Evolutionary conservation across 306 rosid species (phyloP).

Genomic region (Vigna nakashimae): DNA sequence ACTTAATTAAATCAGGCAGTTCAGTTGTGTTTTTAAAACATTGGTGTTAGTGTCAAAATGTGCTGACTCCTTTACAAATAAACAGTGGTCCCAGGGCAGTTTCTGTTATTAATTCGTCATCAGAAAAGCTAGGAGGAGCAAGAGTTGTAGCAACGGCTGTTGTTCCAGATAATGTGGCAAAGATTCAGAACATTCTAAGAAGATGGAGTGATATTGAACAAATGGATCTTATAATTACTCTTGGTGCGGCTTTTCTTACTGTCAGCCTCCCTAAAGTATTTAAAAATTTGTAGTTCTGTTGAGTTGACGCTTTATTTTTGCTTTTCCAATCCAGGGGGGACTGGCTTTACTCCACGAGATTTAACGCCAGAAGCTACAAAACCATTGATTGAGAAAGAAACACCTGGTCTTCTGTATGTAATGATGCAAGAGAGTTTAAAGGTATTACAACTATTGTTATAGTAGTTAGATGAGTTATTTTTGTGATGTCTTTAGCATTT

Average conservation of each 20-base stretch:
- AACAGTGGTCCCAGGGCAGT: slow-evolving; percentile 94
- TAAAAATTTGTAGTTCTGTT: background rate
- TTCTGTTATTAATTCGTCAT: slow-evolving; percentile 78
- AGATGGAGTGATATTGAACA: slow-evolving; percentile 82
- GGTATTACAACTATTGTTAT: slow-evolving; percentile 51
- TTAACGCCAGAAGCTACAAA: slow-evolving; percentile 98
- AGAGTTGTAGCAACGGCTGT: slow-evolving; percentile 72
- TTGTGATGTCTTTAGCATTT: slow-evolving; percentile 6
- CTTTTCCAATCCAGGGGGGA: slow-evolving; percentile 73
- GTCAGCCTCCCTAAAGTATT: slow-evolving; percentile 19
- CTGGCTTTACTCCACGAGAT: slow-evolving; percentile 83
- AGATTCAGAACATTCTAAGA: slow-evolving; percentile 71
- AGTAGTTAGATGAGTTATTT: slow-evolving; percentile 19
- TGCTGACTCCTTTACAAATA: slow-evolving; percentile 34
- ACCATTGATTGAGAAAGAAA: slow-evolving; percentile 83
- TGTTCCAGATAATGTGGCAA: slow-evolving; percentile 75
- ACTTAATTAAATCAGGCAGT: background rate
- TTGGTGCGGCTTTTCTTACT: slow-evolving; percentile 58
- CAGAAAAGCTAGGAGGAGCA: slow-evolving; percentile 90
- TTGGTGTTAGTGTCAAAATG: slow-evolving; percentile 14
- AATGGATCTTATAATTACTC: slow-evolving; percentile 90
- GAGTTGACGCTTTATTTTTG: slow-evolving; percentile 37
- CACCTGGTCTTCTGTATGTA: slow-evolving; percentile 83
- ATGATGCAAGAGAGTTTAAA: slow-evolving; percentile 96
- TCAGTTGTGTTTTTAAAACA: background rate